Evolutionary conservation across 306 rosid species (phyloP).

Genomic region (Ormosia semicastrata): DNA sequence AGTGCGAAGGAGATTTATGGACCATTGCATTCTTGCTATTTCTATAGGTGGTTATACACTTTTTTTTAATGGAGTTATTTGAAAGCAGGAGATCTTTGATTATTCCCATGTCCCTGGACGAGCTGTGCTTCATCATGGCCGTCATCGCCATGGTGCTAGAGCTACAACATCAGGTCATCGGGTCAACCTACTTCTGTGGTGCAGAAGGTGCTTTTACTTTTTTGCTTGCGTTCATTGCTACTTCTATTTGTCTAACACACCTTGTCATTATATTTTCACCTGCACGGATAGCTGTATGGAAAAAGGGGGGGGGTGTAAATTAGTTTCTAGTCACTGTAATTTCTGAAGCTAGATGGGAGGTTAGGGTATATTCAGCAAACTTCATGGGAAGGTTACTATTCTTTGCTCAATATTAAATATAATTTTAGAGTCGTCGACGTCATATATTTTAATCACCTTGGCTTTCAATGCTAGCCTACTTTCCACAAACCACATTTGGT

Average conservation of each 20-base stretch:
- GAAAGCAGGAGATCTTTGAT: slow-evolving; percentile 50
- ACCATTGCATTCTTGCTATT: slow-evolving; percentile 8
- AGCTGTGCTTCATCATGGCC: slow-evolving; percentile 58
- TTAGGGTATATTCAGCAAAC: neutral
- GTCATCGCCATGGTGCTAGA: slow-evolving; percentile 62
- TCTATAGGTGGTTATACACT: neutral
- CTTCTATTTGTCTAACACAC: neutral
- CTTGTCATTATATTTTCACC: neutral
- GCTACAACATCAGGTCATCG: slow-evolving; percentile 50
- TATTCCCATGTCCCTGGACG: slow-evolving; percentile 48
- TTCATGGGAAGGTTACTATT: neutral
- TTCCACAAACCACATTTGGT: neutral
- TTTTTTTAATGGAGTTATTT: slow-evolving; percentile 28
- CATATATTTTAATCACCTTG: neutral
- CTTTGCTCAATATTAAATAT: neutral
- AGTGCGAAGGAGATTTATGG: slow-evolving; percentile 2
- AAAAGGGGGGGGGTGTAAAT: neutral
- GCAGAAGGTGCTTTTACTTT: slow-evolving; percentile 39
- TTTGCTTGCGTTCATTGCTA: neutral
- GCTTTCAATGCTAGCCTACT: neutral
- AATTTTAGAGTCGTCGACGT: neutral
- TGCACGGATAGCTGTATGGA: neutral
- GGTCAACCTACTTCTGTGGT: slow-evolving; percentile 49
- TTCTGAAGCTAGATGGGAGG: neutral
- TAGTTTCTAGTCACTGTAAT: neutral